A percentile compares a stretch with the other conserved stretches of the same genome.
Evolutionary conservation across 192 early-diverging fungal genomes (phyloP).

Genomic region (Glomus cerebriforme): DNA sequence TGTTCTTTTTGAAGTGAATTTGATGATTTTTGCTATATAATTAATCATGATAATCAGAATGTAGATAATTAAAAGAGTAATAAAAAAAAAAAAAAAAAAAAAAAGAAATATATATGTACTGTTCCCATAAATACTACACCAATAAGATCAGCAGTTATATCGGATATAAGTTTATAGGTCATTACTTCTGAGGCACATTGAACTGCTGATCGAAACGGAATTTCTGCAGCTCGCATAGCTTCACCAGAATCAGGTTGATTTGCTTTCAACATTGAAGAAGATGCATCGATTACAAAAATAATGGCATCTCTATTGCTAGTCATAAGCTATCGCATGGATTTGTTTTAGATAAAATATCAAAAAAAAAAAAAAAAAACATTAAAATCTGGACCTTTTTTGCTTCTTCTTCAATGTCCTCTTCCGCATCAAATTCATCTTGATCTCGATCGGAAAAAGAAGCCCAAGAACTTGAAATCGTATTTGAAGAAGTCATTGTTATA

Average conservation of each 20-base stretch:
- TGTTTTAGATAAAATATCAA: not conserved
- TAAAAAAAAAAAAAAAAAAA: too few species aligned
- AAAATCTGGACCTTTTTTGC: not conserved
- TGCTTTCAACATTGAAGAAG: slow-evolving; percentile 45
- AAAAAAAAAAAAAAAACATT: not conserved
- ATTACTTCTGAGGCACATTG: slow-evolving; percentile 41
- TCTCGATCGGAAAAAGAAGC: too few species aligned
- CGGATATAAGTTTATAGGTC: slow-evolving; percentile 48
- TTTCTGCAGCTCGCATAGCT: not conserved
- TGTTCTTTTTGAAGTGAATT: slow-evolving; percentile 59
- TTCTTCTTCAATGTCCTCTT: slow-evolving; percentile 5
- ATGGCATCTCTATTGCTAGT: slow-evolving; percentile 46
- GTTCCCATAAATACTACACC: slow-evolving; percentile 53
- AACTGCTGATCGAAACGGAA: slow-evolving; percentile 45
- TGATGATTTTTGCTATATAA: slow-evolving; percentile 40
- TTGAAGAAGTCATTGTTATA: too few species aligned
- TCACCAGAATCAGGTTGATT: slow-evolving; percentile 38
- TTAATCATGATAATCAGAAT: not conserved
- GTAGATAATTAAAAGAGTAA: not conserved
- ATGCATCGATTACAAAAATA: slow-evolving; percentile 55
- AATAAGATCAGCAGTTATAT: slow-evolving; percentile 40
- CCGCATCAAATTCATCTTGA: not conserved
- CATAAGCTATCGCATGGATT: not conserved
- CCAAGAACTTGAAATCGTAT: too few species aligned
- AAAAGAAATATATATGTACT: slow-evolving; percentile 34